Base-by-base conservation (phyloP, 495 filamentous ascomycete genomes). In the Trichoderma virens region DNA sequence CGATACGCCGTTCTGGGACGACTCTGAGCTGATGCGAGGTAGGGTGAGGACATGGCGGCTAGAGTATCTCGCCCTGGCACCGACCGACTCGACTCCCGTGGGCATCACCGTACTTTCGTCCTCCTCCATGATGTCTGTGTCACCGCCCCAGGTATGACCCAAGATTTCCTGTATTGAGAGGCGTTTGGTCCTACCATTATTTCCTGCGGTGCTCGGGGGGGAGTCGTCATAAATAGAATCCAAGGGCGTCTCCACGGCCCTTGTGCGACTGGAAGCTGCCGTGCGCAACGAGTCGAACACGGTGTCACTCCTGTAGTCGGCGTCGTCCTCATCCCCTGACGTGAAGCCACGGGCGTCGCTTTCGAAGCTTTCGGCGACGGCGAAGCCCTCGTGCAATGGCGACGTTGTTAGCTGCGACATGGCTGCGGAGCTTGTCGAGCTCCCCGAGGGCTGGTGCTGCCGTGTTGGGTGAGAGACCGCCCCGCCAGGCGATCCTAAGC, bases 211-310 rank as follows among this genome's bases (percentile, higher is more conserved):
- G 60, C 75, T 74, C 13, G 88, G 82, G 32, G 84, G 85, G 18
- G 86, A 86, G 62, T 90, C 86, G 73, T 96, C 86, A 76, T 97
- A 97, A 76, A 97, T 91, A 2, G 86, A 88, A 64, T 97, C 92
- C 31, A 96, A 82, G 3, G 88, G 87, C 59, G 80, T 75, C 64
- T 84, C 80, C 27, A 79, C 75, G n/a, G 77, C 76, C 62, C 77
- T 73, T 65, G 78, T 69, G 28, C 82, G 78, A 39, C 77, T 85
- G 7, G 92, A 95, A 28, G 86, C 85, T 60, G 88, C 84, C 9
- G 93, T 97, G 64, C 92, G 87, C 66, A 94, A 78, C 18, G 93
- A 97, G 73, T 98, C 94, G 76, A 90, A 98, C 59, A 92, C 85
- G 6, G 90, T 93, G 68, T 97, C 94, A 68, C 90, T 96, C 75